A percentile compares a stretch with the other conserved stretches of the same genome.
Conservation (phyloP, 2,329 filamentous ascomycete species). For the Shiraia bambusicola region DNA sequence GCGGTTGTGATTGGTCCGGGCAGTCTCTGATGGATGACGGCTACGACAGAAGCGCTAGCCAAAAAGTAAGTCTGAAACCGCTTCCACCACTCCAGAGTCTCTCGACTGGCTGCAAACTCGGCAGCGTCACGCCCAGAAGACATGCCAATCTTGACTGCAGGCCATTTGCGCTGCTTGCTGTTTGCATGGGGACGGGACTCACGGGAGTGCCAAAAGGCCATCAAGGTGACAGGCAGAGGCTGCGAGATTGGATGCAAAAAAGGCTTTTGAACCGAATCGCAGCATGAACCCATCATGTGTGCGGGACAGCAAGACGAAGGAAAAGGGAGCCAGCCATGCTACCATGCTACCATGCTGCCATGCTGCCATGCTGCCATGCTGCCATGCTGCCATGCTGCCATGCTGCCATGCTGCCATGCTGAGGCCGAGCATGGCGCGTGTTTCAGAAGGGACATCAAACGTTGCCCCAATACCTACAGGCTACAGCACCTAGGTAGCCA, state of each 20-base stretch:
- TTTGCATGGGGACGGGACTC: conserved; percentile 14
- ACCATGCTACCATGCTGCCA: too few species aligned
- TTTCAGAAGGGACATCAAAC: conserved; percentile 45
- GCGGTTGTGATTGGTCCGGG: conserved; percentile 31
- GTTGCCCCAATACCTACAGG: conserved; percentile 34
- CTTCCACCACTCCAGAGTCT: conserved; percentile 24
- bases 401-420: conserved; percentile 18
- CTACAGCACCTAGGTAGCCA: too few species aligned
- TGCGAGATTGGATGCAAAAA: conserved; percentile 10
- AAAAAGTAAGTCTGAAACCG: conserved; percentile 42
- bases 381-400: too few species aligned
- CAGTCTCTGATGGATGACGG: conserved; percentile 23
- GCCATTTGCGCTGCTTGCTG: conserved; percentile 8
- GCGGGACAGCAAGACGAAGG: neutral
- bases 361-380: too few species aligned
- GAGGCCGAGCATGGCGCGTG: conserved; percentile 20
- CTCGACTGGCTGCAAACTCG: conserved; percentile 28
- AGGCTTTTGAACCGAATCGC: neutral
- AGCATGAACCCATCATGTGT: neutral
- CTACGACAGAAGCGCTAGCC: conserved; percentile 28
- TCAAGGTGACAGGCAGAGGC: conserved; percentile 3
- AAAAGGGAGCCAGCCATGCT: too few species aligned
- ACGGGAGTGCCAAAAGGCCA: neutral
- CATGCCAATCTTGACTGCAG: conserved; percentile 8
- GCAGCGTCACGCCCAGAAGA: conserved; percentile 36